Evolutionary conservation across 352 stramenopile species (phyloP), one percentile per base, ranked within the genome.

Genomic region (Globisporangium echinulatum): DNA sequence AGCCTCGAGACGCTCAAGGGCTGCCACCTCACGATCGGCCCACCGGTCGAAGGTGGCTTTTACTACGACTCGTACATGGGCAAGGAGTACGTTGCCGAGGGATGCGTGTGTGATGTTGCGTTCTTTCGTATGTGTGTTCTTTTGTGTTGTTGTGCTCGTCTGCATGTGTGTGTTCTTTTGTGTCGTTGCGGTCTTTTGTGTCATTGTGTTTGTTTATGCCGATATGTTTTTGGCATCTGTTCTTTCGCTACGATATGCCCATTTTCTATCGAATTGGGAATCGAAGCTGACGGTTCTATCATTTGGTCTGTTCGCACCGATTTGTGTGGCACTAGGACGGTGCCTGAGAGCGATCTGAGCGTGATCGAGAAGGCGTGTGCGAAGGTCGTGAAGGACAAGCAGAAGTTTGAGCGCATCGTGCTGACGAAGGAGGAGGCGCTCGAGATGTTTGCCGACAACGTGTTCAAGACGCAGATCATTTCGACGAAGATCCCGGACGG

Each of bases 1-100:
- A 96, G 91, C 37, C 82, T 99, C 36, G 97, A 99, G 74, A 89
- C 91, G 56, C 75, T 98, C 54, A 99, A 98, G 75, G 97, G 97
- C 49, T 88, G 74, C 53, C 94, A 98, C 63, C 81, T 99, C 44
- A 99, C 96, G 5, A 98, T 99, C 70, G 97, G 97, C 11, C 97
- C 97, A 25, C 94, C 90, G 42, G 77, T 98, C 36, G 88, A 97
- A 47, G 91, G 94, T 54, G 97, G 97, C 17, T 99, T 99, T 68
- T 99, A 99, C 75, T 99, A 99, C 71, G 97, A 99, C 87, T 97
- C 91, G 63, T 99, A 99, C 82, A 99, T 99, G 93, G 97, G 97
- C 58, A 74, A 80, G 36, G 66, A 89, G 66, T 69, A 54, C 36
- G 56, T 74, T 17, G 25, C 2, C 25, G 25, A 33, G 25, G 25